A percentile compares a stretch with the other conserved stretches of the same genome.
These are phyloP conservation scores for Cylindrodendrum hubeiense DNA, from an alignment of 2,329 filamentous ascomycete genomes.

Conservation along the genomic window DNA sequence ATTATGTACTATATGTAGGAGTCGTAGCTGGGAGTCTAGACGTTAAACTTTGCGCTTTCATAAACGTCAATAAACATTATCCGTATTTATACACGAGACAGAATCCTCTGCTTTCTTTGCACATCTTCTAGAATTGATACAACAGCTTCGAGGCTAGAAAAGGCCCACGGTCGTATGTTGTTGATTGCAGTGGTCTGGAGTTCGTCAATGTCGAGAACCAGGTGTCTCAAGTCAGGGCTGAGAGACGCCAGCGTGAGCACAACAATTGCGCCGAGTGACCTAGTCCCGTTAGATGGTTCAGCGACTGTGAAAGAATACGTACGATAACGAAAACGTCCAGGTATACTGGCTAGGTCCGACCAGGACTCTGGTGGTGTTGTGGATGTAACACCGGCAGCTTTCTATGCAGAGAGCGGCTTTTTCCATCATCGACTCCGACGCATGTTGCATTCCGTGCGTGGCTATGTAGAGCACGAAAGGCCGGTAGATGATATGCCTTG, in stretches of 20 bases:
- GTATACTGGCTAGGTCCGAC: conserved; percentile 48
- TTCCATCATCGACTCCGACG: conserved; percentile 41
- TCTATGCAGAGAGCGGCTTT: conserved; percentile 48
- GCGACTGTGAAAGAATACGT: conserved; percentile 8
- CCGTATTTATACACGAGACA: conserved; percentile 31
- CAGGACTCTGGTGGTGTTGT: conserved; percentile 44
- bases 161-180: conserved; percentile 44
- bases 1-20: conserved; percentile 2
- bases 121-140: conserved; percentile 47
- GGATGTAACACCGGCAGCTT: conserved; percentile 47
- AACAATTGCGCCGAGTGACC: conserved; percentile 48
- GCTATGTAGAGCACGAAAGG: conserved; percentile 49
- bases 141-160: conserved; percentile 44
- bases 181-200: conserved; percentile 43
- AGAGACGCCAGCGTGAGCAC: conserved; percentile 49
- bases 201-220: conserved; percentile 48
- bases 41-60: background rate
- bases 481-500: conserved; percentile 49
- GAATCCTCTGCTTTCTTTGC: conserved; percentile 42
- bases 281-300: conserved; percentile 19
- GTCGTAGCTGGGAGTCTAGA: background rate
- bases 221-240: conserved; percentile 37
- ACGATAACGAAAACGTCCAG: conserved; percentile 51
- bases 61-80: background rate
- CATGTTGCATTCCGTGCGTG: conserved; percentile 26